Percentiles rank a stretch among this genome's conserved stretches.
phyloP scores from a whole-genome alignment of 805 yeast species.

The Yarrowia sp. region DNA sequence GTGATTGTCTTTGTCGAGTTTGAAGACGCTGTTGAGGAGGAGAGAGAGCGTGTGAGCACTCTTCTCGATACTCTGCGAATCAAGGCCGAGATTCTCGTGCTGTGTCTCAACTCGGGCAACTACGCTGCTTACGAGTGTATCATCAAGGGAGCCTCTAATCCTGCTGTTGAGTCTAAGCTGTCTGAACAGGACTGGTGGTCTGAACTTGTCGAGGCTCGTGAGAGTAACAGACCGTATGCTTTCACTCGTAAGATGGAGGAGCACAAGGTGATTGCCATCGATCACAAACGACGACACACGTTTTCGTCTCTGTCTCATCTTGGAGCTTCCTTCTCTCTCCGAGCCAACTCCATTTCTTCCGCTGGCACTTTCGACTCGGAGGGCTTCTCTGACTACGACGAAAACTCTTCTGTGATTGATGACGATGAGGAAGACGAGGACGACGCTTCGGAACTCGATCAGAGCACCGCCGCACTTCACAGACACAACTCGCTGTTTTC shows the following conservation, averaged over 20 bases:
- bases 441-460: slow-evolving; percentile 9
- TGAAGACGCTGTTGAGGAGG: slow-evolving; percentile 72
- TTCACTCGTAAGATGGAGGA: slow-evolving; percentile 24
- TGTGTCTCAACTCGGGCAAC: slow-evolving; percentile 65
- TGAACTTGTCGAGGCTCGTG: slow-evolving; percentile 52
- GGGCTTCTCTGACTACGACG: slow-evolving; percentile 42
- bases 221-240: slow-evolving; percentile 20
- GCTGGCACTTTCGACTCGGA: slow-evolving; percentile 44
- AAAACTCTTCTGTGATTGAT: slow-evolving; percentile 42
- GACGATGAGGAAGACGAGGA: slow-evolving; percentile 47
- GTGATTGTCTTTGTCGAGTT: slow-evolving; percentile 91
- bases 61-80: slow-evolving; percentile 81
- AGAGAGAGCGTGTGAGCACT: slow-evolving; percentile 63
- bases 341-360: slow-evolving; percentile 60
- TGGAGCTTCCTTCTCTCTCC: slow-evolving; percentile 82
- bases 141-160: slow-evolving; percentile 61
- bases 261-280: slow-evolving; percentile 32
- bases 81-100: slow-evolving; percentile 77
- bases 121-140: slow-evolving; percentile 74
- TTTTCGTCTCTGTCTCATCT: slow-evolving; percentile 72
- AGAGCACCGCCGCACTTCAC: slow-evolving; percentile 42
- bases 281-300: slow-evolving; percentile 48
- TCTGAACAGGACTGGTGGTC: slow-evolving; percentile 87
- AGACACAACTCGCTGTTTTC: slow-evolving; percentile 38
- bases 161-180: slow-evolving; percentile 48